These are phyloP conservation scores for Ceriops zippeliana DNA, from an alignment of 345 rosid species.

Conservation along the genomic window DNA sequence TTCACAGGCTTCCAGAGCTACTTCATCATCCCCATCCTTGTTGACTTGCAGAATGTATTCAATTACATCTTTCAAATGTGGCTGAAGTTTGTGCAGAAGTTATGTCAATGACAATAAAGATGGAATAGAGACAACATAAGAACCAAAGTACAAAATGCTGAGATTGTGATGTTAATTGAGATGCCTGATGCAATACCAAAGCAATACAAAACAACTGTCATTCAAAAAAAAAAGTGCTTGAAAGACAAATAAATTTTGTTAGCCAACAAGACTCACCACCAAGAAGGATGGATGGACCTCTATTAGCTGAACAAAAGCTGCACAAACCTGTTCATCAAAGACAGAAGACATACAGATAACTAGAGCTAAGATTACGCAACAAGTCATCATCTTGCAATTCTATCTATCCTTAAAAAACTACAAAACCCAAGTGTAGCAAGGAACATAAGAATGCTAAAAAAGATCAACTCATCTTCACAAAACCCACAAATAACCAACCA, in stretches of 20 bases:
- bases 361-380: conserved; percentile 11
- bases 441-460: not conserved
- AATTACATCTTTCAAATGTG: conserved; percentile 70
- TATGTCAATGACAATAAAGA: not conserved
- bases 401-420: not conserved
- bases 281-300: conserved; percentile 70
- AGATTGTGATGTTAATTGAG: not conserved
- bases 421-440: conserved; percentile 2
- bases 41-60: conserved; percentile 90
- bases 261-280: conserved; percentile 51
- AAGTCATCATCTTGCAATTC: conserved; percentile 6
- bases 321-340: conserved; percentile 66
- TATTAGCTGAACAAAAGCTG: conserved; percentile 86
- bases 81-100: conserved; percentile 41
- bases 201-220: not conserved
- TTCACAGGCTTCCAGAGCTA: conserved; percentile 97
- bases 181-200: not conserved
- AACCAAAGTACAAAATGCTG: not conserved
- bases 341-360: conserved; percentile 5
- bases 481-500: not conserved
- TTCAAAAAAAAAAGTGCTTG: not conserved
- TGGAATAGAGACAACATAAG: not conserved
- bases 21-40: conserved; percentile 87
- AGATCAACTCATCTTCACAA: no score
- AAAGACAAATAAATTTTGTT: not conserved